Percentiles rank a stretch among this genome's conserved stretches.
These are phyloP conservation scores for Ophiosphaerella herpotricha DNA, from an alignment of 2,329 filamentous ascomycete species.

Conservation along the genomic window DNA sequence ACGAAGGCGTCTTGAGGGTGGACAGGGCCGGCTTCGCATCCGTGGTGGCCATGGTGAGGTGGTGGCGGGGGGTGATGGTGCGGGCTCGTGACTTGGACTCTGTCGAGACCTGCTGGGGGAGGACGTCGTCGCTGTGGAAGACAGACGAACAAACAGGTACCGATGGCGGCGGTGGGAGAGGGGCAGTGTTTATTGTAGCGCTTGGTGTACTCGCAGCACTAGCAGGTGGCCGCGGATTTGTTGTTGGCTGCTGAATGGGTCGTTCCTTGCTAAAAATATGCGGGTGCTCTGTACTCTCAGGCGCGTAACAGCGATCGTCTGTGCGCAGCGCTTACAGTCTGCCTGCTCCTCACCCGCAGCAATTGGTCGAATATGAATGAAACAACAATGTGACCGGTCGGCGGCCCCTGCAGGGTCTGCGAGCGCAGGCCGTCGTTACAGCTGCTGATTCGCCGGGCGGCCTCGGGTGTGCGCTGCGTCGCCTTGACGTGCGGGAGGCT, in stretches of 20 bases:
- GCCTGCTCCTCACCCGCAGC: constrained; percentile 7
- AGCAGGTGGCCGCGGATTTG: constrained; percentile 32
- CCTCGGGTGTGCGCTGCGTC: constrained; percentile 31
- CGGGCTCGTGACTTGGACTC: constrained; percentile 38
- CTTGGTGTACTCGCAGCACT: constrained; percentile 20
- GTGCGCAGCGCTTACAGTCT: constrained; percentile 19
- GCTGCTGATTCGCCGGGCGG: constrained; percentile 33
- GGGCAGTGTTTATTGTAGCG: constrained; percentile 38
- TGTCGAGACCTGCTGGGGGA: constrained; percentile 24
- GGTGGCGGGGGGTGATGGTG: constrained; percentile 24
- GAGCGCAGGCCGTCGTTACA: constrained; percentile 16
- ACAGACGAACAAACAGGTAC: constrained; percentile 18
- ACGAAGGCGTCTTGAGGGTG: constrained; percentile 61
- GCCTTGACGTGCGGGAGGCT: constrained; percentile 32
- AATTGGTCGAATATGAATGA: constrained; percentile 31
- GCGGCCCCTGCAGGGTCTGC: constrained; percentile 41
- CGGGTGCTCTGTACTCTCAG: constrained; percentile 12
- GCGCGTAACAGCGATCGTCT: constrained; percentile 21
- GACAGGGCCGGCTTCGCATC: constrained; percentile 48
- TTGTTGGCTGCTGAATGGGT: constrained; percentile 39
- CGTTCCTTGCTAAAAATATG: constrained; percentile 36
- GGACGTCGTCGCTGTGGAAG: too few species aligned
- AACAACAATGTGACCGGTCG: constrained; percentile 44
- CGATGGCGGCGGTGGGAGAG: constrained; percentile 27
- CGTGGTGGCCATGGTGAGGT: constrained; percentile 45